Evolutionary conservation across 2,329 filamentous ascomycete species (phyloP), one percentile per base, ranked within the genome.

Genomic region (Ceratocystis variospora): DNA sequence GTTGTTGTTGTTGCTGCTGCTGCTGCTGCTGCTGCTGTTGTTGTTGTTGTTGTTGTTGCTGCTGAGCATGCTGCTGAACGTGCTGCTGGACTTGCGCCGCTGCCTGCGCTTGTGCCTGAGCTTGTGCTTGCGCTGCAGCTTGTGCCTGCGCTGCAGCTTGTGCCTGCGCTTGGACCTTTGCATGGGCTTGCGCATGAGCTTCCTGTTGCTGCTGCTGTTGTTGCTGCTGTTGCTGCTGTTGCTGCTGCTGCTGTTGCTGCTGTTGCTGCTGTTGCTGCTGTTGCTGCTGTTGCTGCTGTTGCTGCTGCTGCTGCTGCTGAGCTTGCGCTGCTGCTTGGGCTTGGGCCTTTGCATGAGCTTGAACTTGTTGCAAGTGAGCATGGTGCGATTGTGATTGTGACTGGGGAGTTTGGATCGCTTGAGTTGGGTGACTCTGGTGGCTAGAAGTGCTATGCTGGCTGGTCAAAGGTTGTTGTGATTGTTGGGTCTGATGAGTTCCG

Each of bases 371-470:
- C 61, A 67, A 31, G 25, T 67, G 66, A 3, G 62, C 55, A 22
- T 65, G 67, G 45, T 69, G 68, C 17, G 70, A 68, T 63, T 69
- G 68, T 28, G 71, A 69, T 2, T 72, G 70, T 10, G 72, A 72
- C 19, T 73, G 71, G 7, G 70, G 70, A 3, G 71, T 68, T 50
- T 72, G 72, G 22, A 70, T 50, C 17, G 70, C 61, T 33, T 69
- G 68, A n/a, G 67, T 50, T 1, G 66, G 71, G 15, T 71, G 68
- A 5, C 69, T 69, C 3, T 64, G 72, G 19, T 71, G 68, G 7
- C 70, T 70, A 48, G 71, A 65, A 31, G 66, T 67, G 45, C 46
- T 19, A 28, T 67, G 68, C 22, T 67, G 63, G 17, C 62, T 62
- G 12, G 67, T 61, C 17, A 68, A 61, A 5, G 67, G 61, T 53